Evolutionary conservation across 257 asterid species (phyloP).

Genomic region (Capsicum rhomboideum): DNA sequence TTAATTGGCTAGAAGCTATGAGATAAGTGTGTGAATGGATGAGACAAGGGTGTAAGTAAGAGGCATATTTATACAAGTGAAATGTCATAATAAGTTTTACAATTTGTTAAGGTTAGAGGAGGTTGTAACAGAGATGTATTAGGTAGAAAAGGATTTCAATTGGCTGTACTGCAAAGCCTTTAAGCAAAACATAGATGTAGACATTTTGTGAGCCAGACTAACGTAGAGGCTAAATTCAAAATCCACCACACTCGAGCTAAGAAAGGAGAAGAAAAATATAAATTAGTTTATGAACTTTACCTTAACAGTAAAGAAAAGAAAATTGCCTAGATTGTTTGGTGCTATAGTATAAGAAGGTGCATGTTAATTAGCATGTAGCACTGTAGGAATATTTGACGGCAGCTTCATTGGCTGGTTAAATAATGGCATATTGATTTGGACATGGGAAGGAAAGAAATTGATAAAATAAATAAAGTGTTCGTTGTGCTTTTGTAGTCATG

Average conservation of each 20-base stretch:
- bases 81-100: not conserved
- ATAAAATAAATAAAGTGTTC: not conserved
- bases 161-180: slow-evolving; percentile 34
- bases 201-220: slow-evolving; percentile 15
- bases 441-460: not conserved
- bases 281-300: slow-evolving; percentile 4
- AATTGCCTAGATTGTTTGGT: not conserved
- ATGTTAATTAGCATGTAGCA: not conserved
- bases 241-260: slow-evolving; percentile 16
- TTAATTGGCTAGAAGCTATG: not conserved
- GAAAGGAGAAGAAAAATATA: not conserved
- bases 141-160: slow-evolving; percentile 23
- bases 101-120: slow-evolving; percentile 8
- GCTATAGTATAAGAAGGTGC: not conserved
- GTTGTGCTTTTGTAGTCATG: not conserved
- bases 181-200: slow-evolving; percentile 40
- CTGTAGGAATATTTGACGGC: not conserved
- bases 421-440: not conserved
- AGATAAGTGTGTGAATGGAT: not conserved
- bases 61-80: slow-evolving; percentile 17
- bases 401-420: not conserved
- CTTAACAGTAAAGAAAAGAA: slow-evolving; percentile 15
- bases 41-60: not conserved
- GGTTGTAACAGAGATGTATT: slow-evolving; percentile 8
- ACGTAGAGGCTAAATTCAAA: slow-evolving; percentile 28